Evolutionary conservation across 176 grass and related monocot genomes (phyloP).

Genomic region (Zea luxurians): DNA sequence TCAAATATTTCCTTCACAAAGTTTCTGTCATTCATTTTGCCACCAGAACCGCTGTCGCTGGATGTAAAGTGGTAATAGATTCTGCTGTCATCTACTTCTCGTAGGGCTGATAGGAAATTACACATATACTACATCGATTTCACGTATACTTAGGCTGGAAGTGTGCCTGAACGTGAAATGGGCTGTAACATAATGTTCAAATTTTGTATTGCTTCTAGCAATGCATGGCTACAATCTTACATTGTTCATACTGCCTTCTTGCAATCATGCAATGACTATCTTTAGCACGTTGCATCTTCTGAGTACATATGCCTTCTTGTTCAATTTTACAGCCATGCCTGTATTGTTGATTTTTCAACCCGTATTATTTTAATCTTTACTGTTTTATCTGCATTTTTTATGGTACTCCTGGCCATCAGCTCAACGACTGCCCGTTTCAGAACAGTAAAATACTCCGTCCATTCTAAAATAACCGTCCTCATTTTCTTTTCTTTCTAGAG

Average conservation of each 20-base stretch:
- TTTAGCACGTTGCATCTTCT: not conserved
- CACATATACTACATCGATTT: conserved; percentile 33
- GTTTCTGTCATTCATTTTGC: conserved; percentile 64
- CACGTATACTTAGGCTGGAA: conserved; percentile 43
- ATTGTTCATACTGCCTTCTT: not conserved
- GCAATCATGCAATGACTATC: not conserved
- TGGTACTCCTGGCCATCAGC: not conserved
- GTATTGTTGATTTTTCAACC: not conserved
- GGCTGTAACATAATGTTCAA: conserved; percentile 31
- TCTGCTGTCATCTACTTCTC: conserved; percentile 6
- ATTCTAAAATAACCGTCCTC: no score
- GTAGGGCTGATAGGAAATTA: conserved; percentile 41
- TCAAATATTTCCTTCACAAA: conserved; percentile 87
- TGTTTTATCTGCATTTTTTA: not conserved
- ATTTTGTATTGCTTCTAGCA: conserved; percentile 31
- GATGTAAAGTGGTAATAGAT: conserved; percentile 79
- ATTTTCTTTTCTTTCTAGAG: no score
- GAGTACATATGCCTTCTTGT: not conserved
- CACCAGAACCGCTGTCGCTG: conserved; percentile 71
- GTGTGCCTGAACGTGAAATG: conserved; percentile 15
- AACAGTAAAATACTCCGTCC: not conserved
- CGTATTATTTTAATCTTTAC: not conserved
- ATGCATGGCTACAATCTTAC: not conserved
- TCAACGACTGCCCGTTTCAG: not conserved
- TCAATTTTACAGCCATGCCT: not conserved